Evolutionary conservation across 495 filamentous ascomycete genomes (phyloP).

Genomic region (Penicillium nucicola): DNA sequence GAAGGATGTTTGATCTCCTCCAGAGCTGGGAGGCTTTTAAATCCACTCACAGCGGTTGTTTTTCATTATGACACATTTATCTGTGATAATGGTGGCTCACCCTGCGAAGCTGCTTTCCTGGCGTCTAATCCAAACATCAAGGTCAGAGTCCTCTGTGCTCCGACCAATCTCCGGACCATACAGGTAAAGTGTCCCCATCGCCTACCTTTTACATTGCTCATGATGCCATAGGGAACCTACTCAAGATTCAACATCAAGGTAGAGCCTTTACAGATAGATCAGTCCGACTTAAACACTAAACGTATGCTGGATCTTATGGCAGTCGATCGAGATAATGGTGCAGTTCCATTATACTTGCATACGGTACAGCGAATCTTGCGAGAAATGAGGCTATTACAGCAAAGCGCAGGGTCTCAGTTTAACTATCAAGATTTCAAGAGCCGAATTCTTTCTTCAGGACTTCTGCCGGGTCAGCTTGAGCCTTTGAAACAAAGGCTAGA

Average conservation of each 20-base stretch:
- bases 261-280: slow-evolving; percentile 52
- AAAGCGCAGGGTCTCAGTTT: slow-evolving; percentile 39
- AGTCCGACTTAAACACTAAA: slow-evolving; percentile 58
- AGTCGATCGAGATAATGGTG: slow-evolving; percentile 40
- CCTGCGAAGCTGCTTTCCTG: slow-evolving; percentile 69
- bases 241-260: slow-evolving; percentile 42
- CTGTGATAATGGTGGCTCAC: slow-evolving; percentile 46
- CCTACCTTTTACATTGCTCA: background rate
- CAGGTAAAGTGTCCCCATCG: too few relatives aligned
- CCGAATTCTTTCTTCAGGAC: slow-evolving; percentile 26
- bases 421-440: slow-evolving; percentile 51
- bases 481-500: slow-evolving; percentile 56
- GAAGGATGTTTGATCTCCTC: slow-evolving; percentile 57
- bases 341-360: slow-evolving; percentile 62
- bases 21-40: slow-evolving; percentile 35
- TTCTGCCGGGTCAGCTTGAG: slow-evolving; percentile 43
- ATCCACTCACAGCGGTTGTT: slow-evolving; percentile 60
- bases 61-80: slow-evolving; percentile 69
- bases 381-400: slow-evolving; percentile 51
- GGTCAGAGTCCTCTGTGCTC: slow-evolving; percentile 62
- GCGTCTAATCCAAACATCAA: slow-evolving; percentile 50
- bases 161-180: slow-evolving; percentile 54
- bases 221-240: slow-evolving; percentile 15
- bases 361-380: slow-evolving; percentile 55
- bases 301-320: slow-evolving; percentile 70